Evolutionary conservation across 2,329 filamentous ascomycete genomes (phyloP), one percentile per base, ranked within the genome.

Genomic region (Venturia oleaginea): DNA sequence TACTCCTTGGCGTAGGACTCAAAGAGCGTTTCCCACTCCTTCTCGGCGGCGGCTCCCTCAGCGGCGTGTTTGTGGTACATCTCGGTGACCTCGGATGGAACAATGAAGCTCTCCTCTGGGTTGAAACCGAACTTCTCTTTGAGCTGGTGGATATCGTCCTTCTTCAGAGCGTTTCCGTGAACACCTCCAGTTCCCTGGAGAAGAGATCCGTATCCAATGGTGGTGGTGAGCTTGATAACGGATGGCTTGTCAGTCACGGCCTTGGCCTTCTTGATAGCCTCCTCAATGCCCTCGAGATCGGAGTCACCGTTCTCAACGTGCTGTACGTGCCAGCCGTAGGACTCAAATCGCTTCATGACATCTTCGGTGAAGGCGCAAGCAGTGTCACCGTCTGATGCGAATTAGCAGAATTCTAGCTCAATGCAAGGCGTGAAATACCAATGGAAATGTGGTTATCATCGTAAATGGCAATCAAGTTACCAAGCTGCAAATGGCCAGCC

Each of bases 391-490:
- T 99, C 94, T 86, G 46, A 68, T 54, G 46, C 42, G 60, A 55
- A 19, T 64, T 51, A 64, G 63, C 22, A 30, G 32, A 68, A 66
- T 55, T 24, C 30, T 5, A 17, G 10, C 34, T 19, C 15, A 27
- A 43, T 27, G 19, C 24, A n/a, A 65, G 40, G 38, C 22, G 27
- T 61, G 34, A 67, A 83, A 75, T 75, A 87, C 85, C 85, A 72
- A 87, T 87, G 70, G 85, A 96, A 76, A 99, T 97, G 79, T 96
- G 90, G 86, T 99, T 99, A 84, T 99, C 94, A 76, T 99, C 94
- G 79, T 93, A 99, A 80, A 99, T 85, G 79, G 86, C 87, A 79
- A 97, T 97, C 74, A 99, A 84, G 85, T 97, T 99, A 76, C 93
- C 94, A 69, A 99, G 87, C 85, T 97, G 90, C 78, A 97, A 85